Evolutionary conservation across 306 rosid species (phyloP).

Genomic region (Vigna radiata): DNA sequence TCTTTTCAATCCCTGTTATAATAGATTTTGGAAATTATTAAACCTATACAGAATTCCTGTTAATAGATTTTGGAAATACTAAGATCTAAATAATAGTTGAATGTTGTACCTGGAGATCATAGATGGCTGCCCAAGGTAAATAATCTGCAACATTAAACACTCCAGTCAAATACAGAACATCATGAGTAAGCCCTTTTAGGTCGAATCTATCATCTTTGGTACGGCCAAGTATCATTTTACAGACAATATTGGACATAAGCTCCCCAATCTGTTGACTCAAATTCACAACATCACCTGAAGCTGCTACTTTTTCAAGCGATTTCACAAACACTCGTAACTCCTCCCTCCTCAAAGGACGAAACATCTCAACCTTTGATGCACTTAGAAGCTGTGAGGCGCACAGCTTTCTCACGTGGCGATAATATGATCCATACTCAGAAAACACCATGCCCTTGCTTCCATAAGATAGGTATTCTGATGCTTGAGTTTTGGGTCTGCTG

Average conservation of each 20-base stretch:
- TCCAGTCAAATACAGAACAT: neutral
- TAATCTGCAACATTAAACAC: constrained; percentile 39
- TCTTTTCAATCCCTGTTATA: constrained; percentile 7
- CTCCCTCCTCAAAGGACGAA: constrained; percentile 40
- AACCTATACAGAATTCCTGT: constrained; percentile 1
- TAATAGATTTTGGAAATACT: neutral
- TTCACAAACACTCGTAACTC: constrained; percentile 9
- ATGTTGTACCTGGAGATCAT: constrained; percentile 42
- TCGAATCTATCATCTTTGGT: constrained; percentile 22
- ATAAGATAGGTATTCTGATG: neutral
- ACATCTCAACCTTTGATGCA: constrained; percentile 33
- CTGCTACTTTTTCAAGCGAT: neutral
- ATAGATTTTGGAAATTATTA: neutral
- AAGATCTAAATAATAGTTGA: too few species aligned
- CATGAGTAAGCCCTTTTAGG: constrained; percentile 12
- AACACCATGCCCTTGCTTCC: constrained; percentile 28
- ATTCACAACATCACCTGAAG: constrained; percentile 20
- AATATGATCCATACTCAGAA: constrained; percentile 35
- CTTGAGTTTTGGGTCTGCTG: constrained; percentile 20
- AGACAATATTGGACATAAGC: neutral
- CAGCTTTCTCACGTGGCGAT: constrained; percentile 49
- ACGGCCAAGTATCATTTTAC: constrained; percentile 19
- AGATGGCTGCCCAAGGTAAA: constrained; percentile 12
- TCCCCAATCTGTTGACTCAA: neutral
- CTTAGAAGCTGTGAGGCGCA: constrained; percentile 34